These are phyloP conservation scores for Curvularia sp. DNA, from an alignment of 2,329 filamentous ascomycete genomes.

Conservation along the genomic window DNA sequence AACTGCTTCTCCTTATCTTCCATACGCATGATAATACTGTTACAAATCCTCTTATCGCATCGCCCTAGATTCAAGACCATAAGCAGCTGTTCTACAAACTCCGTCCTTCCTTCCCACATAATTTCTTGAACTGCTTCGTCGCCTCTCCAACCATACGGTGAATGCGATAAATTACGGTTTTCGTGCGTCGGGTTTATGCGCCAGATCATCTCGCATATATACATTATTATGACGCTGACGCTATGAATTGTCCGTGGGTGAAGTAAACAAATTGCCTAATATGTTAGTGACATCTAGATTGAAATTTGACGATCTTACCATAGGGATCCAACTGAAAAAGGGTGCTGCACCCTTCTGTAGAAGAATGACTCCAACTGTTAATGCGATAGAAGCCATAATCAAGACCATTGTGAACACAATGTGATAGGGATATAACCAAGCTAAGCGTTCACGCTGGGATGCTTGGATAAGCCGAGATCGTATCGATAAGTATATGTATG, in stretches of 20 bases:
- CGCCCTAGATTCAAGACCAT: background rate
- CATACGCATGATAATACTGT: background rate
- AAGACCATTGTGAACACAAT: background rate
- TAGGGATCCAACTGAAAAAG: background rate
- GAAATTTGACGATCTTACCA: background rate
- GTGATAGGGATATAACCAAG: background rate
- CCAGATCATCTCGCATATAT: background rate
- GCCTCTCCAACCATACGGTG: background rate
- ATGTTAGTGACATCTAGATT: background rate
- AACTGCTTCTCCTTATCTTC: background rate
- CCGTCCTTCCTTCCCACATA: background rate
- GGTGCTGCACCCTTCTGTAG: background rate
- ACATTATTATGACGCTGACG: background rate
- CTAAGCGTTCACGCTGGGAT: background rate
- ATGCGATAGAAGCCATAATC: background rate
- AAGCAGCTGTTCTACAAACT: background rate
- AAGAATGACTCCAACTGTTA: background rate
- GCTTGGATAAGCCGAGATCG: background rate
- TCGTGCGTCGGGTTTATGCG: background rate
- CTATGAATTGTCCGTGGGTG: background rate
- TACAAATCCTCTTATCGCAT: background rate
- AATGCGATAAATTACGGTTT: background rate
- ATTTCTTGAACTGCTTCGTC: background rate
- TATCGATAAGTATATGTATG: background rate
- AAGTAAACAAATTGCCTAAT: background rate